These are phyloP conservation scores for Apiospora phragmitis DNA, from an alignment of 2,329 filamentous ascomycete species.

Conservation along the genomic window DNA sequence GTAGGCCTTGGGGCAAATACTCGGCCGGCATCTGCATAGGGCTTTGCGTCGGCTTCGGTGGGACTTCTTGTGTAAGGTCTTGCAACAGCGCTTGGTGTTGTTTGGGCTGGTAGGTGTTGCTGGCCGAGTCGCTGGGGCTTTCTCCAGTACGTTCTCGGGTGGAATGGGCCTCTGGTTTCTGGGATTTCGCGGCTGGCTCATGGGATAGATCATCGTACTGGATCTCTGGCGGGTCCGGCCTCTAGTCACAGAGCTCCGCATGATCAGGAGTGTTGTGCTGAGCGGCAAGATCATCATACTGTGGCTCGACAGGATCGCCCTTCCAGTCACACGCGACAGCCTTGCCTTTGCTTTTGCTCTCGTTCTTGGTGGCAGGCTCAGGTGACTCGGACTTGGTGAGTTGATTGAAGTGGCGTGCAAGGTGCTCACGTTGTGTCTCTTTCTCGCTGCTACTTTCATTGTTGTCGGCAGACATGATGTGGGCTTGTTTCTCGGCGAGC, in stretches of 20 bases:
- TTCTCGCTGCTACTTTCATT: neutral
- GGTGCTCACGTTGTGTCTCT: neutral
- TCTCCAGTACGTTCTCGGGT: neutral
- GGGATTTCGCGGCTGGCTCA: neutral
- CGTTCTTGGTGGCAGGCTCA: neutral
- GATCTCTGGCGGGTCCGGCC: slow-evolving; percentile 16
- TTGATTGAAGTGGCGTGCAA: neutral
- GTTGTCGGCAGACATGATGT: neutral
- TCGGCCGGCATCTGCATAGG: neutral
- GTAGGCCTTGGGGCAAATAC: neutral
- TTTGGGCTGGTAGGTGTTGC: neutral
- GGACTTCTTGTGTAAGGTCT: neutral
- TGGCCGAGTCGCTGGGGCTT: neutral
- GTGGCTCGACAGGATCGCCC: slow-evolving; percentile 26
- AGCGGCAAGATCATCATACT: slow-evolving; percentile 28
- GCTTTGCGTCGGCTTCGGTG: neutral
- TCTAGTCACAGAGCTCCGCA: slow-evolving; percentile 17
- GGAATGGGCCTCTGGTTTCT: neutral
- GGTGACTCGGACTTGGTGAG: neutral
- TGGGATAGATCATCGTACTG: slow-evolving; percentile 16
- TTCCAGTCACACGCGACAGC: slow-evolving; percentile 25
- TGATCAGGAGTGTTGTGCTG: slow-evolving; percentile 3
- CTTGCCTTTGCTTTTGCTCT: neutral
- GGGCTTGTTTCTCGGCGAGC: neutral
- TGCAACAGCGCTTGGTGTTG: neutral